Evolutionary conservation across 192 early-diverging fungal genomes (phyloP), one percentile per base, ranked within the genome.

Genomic region (Backusella tuberculispora): DNA sequence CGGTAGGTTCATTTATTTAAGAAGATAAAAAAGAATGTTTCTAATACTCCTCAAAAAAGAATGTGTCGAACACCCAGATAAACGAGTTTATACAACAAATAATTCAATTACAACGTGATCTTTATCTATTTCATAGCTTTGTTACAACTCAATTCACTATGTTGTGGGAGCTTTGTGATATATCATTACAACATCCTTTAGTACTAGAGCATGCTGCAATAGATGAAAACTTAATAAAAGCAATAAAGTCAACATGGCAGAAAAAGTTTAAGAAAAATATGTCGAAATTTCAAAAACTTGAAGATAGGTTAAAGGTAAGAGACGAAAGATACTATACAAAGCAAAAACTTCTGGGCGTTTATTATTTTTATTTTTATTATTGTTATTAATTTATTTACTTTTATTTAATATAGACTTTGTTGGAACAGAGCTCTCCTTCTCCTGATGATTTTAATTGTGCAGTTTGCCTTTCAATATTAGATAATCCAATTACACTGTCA

Each of bases 91-190:
- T 66, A 37, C 38, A 41, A 6, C 65, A 66, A 66, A 41, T 66
- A 19, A 41, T 43, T 40, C 66, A 41, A 5, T 67, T 40, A 21
- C 38, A 43, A 12, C 66, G 41, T 43, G 66, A 67, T 13, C 34
- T 67, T 43, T 67, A 67, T 67, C 41, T 67, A 42, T 67, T 43
- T 13, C 37, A 67, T 43, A 38, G 41, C 19, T 43, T 43, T 67
- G 41, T 67, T 41, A 67, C 66, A 43, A 67, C 38, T 2, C 66
- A 67, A 12, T 67, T 67, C 19, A 38, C 19, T 67, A 67, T 67
- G n/a, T 19, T 67, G 15, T 67, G 66, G 66, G 66, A 67, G 7
- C 66, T 67, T 38, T 17, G 66, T 21, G 41, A 41, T 14, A 42
- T 67, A 17, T 67, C 66, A 21, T 24, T 67, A 41, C n/a, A 41